phyloP scores from a whole-genome alignment of 495 filamentous ascomycete genomes.

The Penicillium angulare region DNA sequence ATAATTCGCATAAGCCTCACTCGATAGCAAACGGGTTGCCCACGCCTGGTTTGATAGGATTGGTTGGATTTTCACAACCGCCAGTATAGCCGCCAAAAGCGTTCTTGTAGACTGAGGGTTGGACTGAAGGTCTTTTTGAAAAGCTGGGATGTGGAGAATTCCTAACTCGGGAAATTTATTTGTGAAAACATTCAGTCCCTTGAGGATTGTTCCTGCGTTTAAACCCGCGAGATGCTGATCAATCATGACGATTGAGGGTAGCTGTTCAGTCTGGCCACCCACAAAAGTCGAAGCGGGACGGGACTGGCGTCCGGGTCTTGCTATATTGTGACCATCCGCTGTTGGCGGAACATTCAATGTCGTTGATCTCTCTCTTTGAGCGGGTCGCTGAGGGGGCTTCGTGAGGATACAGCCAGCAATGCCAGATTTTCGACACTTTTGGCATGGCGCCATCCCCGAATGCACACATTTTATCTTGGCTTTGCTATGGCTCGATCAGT shows the following conservation, averaged over 20 bases:
- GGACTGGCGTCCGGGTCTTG: background rate
- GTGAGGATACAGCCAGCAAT: conserved; percentile 12
- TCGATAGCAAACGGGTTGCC: conserved; percentile 1
- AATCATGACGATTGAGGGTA: background rate
- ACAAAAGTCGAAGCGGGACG: background rate
- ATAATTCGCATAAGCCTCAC: conserved; percentile 15
- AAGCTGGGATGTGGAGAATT: conserved; percentile 11
- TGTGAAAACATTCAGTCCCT: conserved; percentile 17
- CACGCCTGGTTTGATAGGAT: background rate
- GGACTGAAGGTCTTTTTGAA: conserved; percentile 14
- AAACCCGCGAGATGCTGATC: background rate
- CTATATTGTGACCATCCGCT: background rate
- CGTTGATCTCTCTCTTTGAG: background rate
- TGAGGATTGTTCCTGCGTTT: conserved; percentile 6
- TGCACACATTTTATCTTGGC: conserved; percentile 23
- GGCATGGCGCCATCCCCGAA: conserved; percentile 14
- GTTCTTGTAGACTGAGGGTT: conserved; percentile 6
- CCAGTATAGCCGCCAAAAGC: conserved; percentile 9
- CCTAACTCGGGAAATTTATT: conserved; percentile 21
- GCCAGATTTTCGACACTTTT: conserved; percentile 15
- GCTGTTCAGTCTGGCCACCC: background rate
- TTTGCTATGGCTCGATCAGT: conserved; percentile 1
- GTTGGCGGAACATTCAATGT: background rate
- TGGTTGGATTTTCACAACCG: conserved; percentile 5
- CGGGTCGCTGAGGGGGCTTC: conserved; percentile 5